Evolutionary conservation across 306 rosid genomes (phyloP), one percentile per base, ranked within the genome.

Genomic region (Quercus wislizeni): DNA sequence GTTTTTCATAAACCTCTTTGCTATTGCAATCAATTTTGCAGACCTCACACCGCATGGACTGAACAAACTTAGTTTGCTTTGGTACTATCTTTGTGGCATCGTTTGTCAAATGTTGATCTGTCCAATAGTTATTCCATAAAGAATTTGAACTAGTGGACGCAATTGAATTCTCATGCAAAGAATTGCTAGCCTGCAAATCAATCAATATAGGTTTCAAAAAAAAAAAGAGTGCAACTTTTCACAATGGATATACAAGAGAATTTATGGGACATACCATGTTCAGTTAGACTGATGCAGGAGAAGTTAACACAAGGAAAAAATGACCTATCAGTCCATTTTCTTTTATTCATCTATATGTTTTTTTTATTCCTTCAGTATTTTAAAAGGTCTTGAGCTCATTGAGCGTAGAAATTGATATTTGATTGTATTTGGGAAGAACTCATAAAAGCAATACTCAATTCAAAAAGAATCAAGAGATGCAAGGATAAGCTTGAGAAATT

Each of bases 1-100:
- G 91, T 20, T 62, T 82, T 58, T 88, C 88, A 69, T 62, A 90
- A 74, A 77, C 87, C 57, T 81, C 88, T 76, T 74, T 78, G 78
- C 80, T 78, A 61, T 75, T 81, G 67, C 91, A 89, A 79, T 78
- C 84, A 62, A 87, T 27, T 71, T 83, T 80, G 82, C 89, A 87
- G 73, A 89, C 80, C 70, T 85, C 92, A 76, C 87, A 87, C 58
- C 82, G 52, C 72, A 87, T 38, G 21, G 83, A 59, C 63, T 59
- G 77, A 33, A 17, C 55, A 78, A 75, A 81, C 65, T 55, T 83
- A 77, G 85, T 71, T 78, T 86, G 84, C 65, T 76, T 35, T 27
- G 85, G 84, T 27, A 65, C 59, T 75, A 65, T 31, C 12, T 19
- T 33, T 31, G 83, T 43, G 18, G 68, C 43, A 55, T 65, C 73